phyloP scores from a whole-genome alignment of 441 rosid species.

The Cnidoscolus chayamansa region DNA sequence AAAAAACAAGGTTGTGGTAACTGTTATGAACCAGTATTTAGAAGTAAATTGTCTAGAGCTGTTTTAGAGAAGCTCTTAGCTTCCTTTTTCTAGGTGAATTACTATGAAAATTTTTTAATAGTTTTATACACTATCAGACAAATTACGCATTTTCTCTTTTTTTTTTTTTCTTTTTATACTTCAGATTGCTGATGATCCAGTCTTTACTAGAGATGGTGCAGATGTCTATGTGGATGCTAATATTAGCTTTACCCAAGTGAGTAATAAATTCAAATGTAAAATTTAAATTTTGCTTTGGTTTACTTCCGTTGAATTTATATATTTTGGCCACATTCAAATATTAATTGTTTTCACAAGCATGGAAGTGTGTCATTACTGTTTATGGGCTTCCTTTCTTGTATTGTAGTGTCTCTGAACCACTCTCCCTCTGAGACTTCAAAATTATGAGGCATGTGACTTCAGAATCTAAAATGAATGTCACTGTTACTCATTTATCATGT shows the following conservation, averaged over 20 bases:
- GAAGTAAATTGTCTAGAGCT: neutral
- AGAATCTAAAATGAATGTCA: neutral
- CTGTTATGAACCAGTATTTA: neutral
- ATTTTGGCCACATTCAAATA: conserved; percentile 3
- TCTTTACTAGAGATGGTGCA: conserved; percentile 82
- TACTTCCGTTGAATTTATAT: conserved; percentile 12
- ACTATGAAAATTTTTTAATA: neutral
- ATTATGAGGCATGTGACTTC: neutral
- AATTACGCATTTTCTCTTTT: conserved; percentile 8
- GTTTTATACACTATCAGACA: neutral
- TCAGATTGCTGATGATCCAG: conserved; percentile 75
- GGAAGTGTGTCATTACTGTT: conserved; percentile 4
- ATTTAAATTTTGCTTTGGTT: conserved; percentile 5
- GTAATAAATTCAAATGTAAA: conserved; percentile 27
- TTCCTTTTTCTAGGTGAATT: neutral
- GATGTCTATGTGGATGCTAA: conserved; percentile 78
- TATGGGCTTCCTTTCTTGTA: neutral
- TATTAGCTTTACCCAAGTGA: conserved; percentile 87
- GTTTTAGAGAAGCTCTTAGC: neutral
- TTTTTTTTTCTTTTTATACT: conserved; percentile 17
- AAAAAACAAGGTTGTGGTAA: neutral
- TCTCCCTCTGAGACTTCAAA: neutral
- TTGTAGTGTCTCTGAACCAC: neutral
- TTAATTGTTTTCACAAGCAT: conserved; percentile 3
- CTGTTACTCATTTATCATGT: neutral